Base-by-base conservation (phyloP, 192 early-diverging fungal species). In the Rhizophagus prolifer region DNA sequence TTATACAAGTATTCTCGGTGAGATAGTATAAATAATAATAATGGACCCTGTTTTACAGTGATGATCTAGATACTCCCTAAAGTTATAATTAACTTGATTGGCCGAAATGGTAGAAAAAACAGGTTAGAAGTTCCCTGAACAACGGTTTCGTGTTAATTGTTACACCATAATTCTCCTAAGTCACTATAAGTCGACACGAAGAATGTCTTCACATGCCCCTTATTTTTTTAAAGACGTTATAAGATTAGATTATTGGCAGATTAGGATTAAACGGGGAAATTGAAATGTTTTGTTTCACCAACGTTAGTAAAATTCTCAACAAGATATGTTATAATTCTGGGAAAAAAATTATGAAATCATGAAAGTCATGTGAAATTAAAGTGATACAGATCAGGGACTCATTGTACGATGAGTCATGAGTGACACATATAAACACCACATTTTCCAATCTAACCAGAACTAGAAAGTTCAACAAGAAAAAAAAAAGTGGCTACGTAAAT, bases 1-100 rank as follows among this genome's bases (percentile, higher is more conserved):
- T 54, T 46, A 63, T 62, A 12, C 61, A 26, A 62, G 46, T 62
- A 62, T 63, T 31, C 61, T 63, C 61, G 61, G 61, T 30, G 25
- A 30, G 61, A 63, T 63, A 63, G 12, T 63, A 63, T 63, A 63
- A 63, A 63, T 63, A 54, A 54, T 54, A 54, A 12, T 3, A 54
- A 4, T 54, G 47, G 47, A 54, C 47, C 47, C 47, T 54, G 47
- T 54, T 19, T 54, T 3, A 16, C 14, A 5, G 47, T 54, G 47
- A 54, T 54, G 47, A 54, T 54, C 47, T 54, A 54, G 47, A 54
- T 54, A 19, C 14, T 54, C 47, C 47, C 16, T 54, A 54, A 54
- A 54, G 47, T 2, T 19, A 54, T 54, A 12, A 19, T 16, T 16
- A 19, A 54, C 4, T 5, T 54, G 47, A 54, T 54, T 54, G 47